Conservation (phyloP, 83 land plant genomes). For the Diphasiastrum complanatum region DNA sequence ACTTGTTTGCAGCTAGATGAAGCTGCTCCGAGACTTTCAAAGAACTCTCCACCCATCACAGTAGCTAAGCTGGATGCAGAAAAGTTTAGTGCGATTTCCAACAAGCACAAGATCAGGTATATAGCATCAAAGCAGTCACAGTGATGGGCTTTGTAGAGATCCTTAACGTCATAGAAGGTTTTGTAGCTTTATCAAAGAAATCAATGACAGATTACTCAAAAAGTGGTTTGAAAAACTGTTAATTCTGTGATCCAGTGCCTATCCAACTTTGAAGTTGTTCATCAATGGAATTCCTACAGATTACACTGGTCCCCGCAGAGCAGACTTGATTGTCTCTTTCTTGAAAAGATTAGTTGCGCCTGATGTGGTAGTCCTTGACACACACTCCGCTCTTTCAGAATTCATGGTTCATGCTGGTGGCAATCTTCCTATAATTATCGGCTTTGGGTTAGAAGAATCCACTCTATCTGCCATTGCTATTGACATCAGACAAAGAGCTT, state of each 20-base stretch:
- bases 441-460: constrained; percentile 65
- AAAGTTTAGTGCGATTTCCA: constrained; percentile 47
- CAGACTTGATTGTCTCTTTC: constrained; percentile 47
- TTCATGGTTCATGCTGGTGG: constrained; percentile 49
- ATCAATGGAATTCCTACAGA: constrained; percentile 72
- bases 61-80: constrained; percentile 86
- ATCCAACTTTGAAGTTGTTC: constrained; percentile 81
- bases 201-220: too few relatives aligned
- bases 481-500: constrained; percentile 64
- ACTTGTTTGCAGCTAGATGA: constrained; percentile 64
- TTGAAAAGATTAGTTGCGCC: constrained; percentile 64
- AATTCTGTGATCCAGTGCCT: constrained; percentile 48
- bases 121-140: constrained; percentile 3
- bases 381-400: constrained; percentile 41
- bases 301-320: constrained; percentile 72
- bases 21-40: constrained; percentile 70
- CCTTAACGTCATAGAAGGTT: neutral
- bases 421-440: constrained; percentile 62
- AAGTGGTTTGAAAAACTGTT: too few relatives aligned
- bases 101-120: constrained; percentile 65
- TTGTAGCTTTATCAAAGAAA: too few relatives aligned
- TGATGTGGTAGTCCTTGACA: constrained; percentile 52
- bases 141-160: neutral
- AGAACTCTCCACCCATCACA: constrained; percentile 41
- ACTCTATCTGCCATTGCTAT: constrained; percentile 41